phyloP scores from a whole-genome alignment of 2,329 filamentous ascomycete genomes.

The Lachnellula willkommii region DNA sequence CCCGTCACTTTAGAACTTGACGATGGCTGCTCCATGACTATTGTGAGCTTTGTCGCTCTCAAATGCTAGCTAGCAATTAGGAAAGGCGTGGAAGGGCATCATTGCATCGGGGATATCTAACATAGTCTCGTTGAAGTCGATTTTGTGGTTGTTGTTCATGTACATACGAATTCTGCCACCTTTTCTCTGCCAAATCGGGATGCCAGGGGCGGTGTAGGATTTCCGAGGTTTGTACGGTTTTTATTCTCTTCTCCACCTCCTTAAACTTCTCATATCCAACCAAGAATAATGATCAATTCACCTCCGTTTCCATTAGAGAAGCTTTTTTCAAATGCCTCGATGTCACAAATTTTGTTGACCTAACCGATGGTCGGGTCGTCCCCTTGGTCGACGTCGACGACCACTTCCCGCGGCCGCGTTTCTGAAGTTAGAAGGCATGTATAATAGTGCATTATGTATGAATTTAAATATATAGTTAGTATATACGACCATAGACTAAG shows the following conservation, averaged over 20 bases:
- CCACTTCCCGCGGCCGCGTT: no score
- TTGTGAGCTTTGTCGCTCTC: constrained; percentile 22
- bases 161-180: not conserved
- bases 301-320: no score
- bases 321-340: no score
- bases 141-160: not conserved
- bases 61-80: not conserved
- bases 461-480: no score
- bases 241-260: not conserved
- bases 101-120: not conserved
- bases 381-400: no score
- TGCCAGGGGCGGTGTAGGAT: not conserved
- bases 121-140: not conserved
- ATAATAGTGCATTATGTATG: no score
- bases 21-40: constrained; percentile 59
- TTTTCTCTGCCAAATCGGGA: not conserved
- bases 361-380: no score
- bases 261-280: not conserved
- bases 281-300: no score
- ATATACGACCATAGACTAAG: no score
- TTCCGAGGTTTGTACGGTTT: not conserved
- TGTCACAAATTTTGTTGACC: no score
- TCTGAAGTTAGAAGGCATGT: no score
- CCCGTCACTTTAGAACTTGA: constrained; percentile 75
- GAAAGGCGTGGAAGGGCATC: not conserved